Base-by-base conservation (phyloP, 2,329 filamentous ascomycete genomes). In the Colletotrichum tabaci region DNA sequence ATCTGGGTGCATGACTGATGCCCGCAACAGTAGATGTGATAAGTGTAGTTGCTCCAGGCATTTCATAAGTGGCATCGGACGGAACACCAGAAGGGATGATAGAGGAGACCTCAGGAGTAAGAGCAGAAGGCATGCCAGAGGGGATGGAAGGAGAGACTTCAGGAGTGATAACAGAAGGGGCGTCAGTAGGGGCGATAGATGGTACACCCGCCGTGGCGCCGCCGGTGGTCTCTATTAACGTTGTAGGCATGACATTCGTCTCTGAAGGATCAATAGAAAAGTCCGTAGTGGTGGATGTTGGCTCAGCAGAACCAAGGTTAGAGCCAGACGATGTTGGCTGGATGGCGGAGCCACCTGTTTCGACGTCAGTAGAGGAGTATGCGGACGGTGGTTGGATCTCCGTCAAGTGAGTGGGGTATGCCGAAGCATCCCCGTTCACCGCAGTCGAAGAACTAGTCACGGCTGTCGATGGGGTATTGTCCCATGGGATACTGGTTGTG, bases 1-100 rank as follows among this genome's bases (percentile, higher is more conserved):
- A 52, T 52, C 49, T 30, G 23, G 42, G 57, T 18, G 57, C 26
- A 30, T 30, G 15, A 35, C 21, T 49, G 42, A 49, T 46, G 23
- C 57, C 42, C 8, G 21, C 13, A 61, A 44, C 44, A 30, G 57
- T 49, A 15, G 57, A 49, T 49, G 42, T 61, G 12, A 61, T 49
- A 18, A 38, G 44, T 18, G 23, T 61, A 12, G 42, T 61, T 18
- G 44, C 44, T 13, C 42, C 42, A n/a, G 57, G 49, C 21, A 52
- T 15, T 52, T 16, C 49, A 52, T 16, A 15, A 30, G 49, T 15
- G 49, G 21, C 49, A 52, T 30, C 49, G 23, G 49, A 30, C 4
- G 23, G 49, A 52, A 52, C 49, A 12, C 30, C 23, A 16, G 44
- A 61, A 44, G 23, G 40, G 18, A 42, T 23, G 18, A 35, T 42